Percentiles rank a stretch among this genome's conserved stretches.
Evolutionary conservation across 2,329 filamentous ascomycete species (phyloP).

Genomic region (Huntiella omanensis): DNA sequence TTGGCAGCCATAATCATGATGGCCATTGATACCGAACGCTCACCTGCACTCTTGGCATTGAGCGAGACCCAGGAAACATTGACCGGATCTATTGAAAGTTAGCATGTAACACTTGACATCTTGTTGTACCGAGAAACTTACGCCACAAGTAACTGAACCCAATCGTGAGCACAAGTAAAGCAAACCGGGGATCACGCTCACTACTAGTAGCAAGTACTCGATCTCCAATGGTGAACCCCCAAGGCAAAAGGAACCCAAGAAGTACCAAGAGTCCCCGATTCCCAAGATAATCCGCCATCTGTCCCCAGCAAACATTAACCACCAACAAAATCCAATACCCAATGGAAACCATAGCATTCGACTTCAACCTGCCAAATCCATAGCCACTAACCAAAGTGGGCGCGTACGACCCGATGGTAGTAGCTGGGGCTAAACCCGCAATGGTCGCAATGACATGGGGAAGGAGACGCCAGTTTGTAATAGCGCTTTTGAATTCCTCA

Average conservation of each 20-base stretch:
- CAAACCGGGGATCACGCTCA: constrained; percentile 15
- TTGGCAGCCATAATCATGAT: constrained; percentile 19
- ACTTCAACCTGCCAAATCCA: constrained; percentile 19
- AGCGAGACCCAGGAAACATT: constrained; percentile 18
- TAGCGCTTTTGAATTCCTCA: constrained; percentile 19
- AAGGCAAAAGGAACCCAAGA: constrained; percentile 16
- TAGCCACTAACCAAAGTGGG: constrained; percentile 19
- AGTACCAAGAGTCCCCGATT: constrained; percentile 16
- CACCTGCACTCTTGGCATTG: constrained; percentile 16
- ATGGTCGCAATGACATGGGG: constrained; percentile 19
- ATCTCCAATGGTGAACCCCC: constrained; percentile 16
- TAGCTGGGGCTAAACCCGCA: constrained; percentile 16
- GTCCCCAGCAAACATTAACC: constrained; percentile 18
- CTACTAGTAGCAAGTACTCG: constrained; percentile 15
- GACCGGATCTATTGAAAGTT: constrained; percentile 12
- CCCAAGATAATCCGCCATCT: constrained; percentile 14
- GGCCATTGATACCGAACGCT: constrained; percentile 18
- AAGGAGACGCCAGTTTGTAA: constrained; percentile 21
- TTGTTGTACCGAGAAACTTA: constrained; percentile 13
- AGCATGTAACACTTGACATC: not conserved
- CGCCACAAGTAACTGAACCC: constrained; percentile 17
- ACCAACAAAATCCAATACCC: constrained; percentile 19
- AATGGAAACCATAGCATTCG: constrained; percentile 20
- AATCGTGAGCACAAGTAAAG: constrained; percentile 15
- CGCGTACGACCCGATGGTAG: constrained; percentile 16